Conservation (phyloP, 2,329 filamentous ascomycete species). For the Aspergillus cejpii region DNA sequence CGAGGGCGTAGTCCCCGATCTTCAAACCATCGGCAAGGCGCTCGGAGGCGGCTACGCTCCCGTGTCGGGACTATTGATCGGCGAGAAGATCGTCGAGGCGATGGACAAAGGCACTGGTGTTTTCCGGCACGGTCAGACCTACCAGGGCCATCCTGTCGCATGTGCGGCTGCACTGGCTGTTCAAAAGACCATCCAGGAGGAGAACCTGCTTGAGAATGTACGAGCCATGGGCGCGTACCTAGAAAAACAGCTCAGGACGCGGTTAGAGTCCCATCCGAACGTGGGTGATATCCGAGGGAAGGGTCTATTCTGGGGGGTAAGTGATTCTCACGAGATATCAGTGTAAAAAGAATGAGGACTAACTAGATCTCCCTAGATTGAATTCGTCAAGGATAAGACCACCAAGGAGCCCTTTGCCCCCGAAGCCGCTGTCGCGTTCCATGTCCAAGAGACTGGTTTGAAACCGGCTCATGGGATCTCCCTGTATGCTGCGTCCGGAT, state of each 20-base stretch:
- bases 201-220: conserved; percentile 56
- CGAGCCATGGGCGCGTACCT: conserved; percentile 45
- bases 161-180: conserved; percentile 56
- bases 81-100: conserved; percentile 44
- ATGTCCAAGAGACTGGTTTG: conserved; percentile 47
- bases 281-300: conserved; percentile 55
- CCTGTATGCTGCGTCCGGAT: conserved; percentile 59
- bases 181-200: conserved; percentile 53
- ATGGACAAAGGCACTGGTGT: conserved; percentile 44
- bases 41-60: conserved; percentile 53
- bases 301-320: conserved; percentile 55
- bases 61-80: conserved; percentile 51
- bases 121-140: conserved; percentile 56
- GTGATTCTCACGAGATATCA: conserved; percentile 24
- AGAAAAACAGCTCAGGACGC: conserved; percentile 39
- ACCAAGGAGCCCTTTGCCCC: conserved; percentile 51
- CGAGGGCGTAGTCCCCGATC: conserved; percentile 52
- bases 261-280: conserved; percentile 42
- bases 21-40: conserved; percentile 55
- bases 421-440: conserved; percentile 41
- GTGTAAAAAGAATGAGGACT: not conserved
- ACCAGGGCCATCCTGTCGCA: conserved; percentile 53
- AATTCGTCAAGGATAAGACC: conserved; percentile 52
- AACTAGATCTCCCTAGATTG: conserved; percentile 34
- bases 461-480: conserved; percentile 45